Base-by-base conservation (phyloP, 176 grass and related monocot genomes). In the Lolium rigidum region DNA sequence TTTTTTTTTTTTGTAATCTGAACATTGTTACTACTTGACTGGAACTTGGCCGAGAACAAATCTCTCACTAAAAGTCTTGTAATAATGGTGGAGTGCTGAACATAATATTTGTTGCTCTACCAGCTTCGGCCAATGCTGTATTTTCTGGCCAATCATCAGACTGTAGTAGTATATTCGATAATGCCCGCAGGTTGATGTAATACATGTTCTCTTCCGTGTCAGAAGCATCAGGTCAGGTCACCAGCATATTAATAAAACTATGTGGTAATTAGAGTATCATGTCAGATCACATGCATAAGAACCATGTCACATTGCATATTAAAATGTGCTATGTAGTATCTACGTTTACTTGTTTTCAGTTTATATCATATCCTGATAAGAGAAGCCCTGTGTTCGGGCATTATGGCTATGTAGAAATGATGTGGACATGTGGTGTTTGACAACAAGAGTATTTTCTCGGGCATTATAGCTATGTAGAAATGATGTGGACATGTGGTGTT, bases 21-120 rank as follows among this genome's bases (percentile, higher is more conserved):
- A 67, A 80, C 49, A 81, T 57, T 43, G 41, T 43, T 79, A 24
- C n/a, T 43, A 72, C 38, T 57, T 37, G 37, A 26, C 31, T 67
- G 76, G 63, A 65, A 79, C 71, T 65, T 67, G 10, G 49, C 66
- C 14, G 52, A 65, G 80, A 66, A 24, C 57, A 80, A 58, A 82
- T 38, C 0, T 69, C 50, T 76, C 83, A 68, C 39, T 48, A 7
- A 43, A 43, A 38, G 65, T 57, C 47, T 39, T 79, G 55, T 66
- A 83, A 68, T 72, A 90, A 90, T 84, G 83, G 86, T 25, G 68
- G 62, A 67, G 80, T 26, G 18, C 58, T 24, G 75, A 50, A 72
- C 65, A 72, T 17, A 78, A 14, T 83, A 79, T 15, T 58, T 58
- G 59, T 46, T 58, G 80, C 58, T 84, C 74, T 7, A 54, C 68